Base-by-base conservation (phyloP, 2,329 filamentous ascomycete species). In the Pyrenochaeta sp. region DNA sequence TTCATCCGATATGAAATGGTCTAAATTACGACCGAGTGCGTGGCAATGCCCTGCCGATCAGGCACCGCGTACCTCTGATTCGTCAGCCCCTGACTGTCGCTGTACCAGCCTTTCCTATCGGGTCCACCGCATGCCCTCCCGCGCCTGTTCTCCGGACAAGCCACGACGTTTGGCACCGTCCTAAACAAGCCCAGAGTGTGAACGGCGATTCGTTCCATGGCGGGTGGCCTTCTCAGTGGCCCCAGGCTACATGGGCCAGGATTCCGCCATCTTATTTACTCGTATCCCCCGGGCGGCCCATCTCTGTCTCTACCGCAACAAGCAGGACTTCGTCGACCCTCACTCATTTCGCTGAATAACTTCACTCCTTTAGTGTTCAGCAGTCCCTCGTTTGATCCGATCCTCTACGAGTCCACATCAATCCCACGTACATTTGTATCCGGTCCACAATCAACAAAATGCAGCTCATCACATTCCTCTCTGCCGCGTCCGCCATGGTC, bases 361-460 rank as follows among this genome's bases (percentile, higher is more conserved):
- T 72, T 68, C 68, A 71, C 67, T 71, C 69, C 32, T 69, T 70
- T 50, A 71, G 63, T 68, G 51, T 61, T 67, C 66, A 57, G 66
- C 65, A 62, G 48, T 63, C 69, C 57, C 49, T 71, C 69, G 20
- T 68, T 34, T 72, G 48, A 24, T 43, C 41, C 57, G 42, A 38
- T 45, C 43, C 51, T 36, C 42, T 49, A 51, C 54, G 49, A 61
- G 52, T 52, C 54, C 53, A 47, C 17, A 46, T 41, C 40, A 45
- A 36, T 42, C 34, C 30, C 52, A 41, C 35, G 13, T 30, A n/a
- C n/a, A n/a, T n/a, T n/a, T 20, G 31, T 24, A 52, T 43, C 20
- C 46, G 47, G 45, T 58, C 55, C 20, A 32, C 23, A 31, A 38
- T 47, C 45, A 50, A 27, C 42, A 55, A 64, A 38, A 72, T 72